Conservation (phyloP, 768 basidiomycete genomes). For the Sporobolomyces phaffii region DNA sequence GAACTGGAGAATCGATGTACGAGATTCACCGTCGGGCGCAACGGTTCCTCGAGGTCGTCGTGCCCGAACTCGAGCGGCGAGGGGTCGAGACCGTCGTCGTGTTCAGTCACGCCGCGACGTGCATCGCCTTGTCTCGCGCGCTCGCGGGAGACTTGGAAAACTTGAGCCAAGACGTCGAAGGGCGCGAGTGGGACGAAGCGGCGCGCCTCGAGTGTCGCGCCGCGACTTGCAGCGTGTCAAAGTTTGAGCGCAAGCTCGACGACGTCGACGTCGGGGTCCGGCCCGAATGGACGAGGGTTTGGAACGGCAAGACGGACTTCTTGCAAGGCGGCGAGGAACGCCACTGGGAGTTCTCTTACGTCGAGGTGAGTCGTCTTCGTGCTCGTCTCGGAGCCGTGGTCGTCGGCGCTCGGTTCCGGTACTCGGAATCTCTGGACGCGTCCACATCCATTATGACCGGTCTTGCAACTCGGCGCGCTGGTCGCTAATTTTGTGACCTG, state of each 20-base stretch:
- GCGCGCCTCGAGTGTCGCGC: slow-evolving; percentile 5
- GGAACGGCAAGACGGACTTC: slow-evolving; percentile 30
- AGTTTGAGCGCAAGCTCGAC: slow-evolving; percentile 16
- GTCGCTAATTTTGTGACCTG: neutral
- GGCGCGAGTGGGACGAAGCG: slow-evolving; percentile 14
- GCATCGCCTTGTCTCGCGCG: slow-evolving; percentile 60
- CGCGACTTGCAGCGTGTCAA: slow-evolving; percentile 32
- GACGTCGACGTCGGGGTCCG: neutral
- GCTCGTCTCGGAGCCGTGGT: too few relatives aligned
- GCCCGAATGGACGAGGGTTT: slow-evolving; percentile 9
- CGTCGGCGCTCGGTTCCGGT: too few relatives aligned
- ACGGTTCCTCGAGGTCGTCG: slow-evolving; percentile 54
- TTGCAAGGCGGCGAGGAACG: slow-evolving; percentile 32
- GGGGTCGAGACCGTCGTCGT: slow-evolving; percentile 8
- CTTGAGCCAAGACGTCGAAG: neutral
- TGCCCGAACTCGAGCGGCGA: slow-evolving; percentile 51
- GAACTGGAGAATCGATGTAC: slow-evolving; percentile 66
- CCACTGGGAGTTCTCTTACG: slow-evolving; percentile 36
- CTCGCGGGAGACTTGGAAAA: slow-evolving; percentile 53
- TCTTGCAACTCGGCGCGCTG: too few relatives aligned
- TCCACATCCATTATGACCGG: too few relatives aligned
- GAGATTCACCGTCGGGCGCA: slow-evolving; percentile 60
- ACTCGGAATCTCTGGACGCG: too few relatives aligned
- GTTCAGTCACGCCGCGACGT: slow-evolving; percentile 57
- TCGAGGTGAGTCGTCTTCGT: slow-evolving; percentile 11